Evolutionary conservation across 2,329 filamentous ascomycete species (phyloP), one percentile per base, ranked within the genome.

Genomic region (Phyllosticta citribraziliensis): DNA sequence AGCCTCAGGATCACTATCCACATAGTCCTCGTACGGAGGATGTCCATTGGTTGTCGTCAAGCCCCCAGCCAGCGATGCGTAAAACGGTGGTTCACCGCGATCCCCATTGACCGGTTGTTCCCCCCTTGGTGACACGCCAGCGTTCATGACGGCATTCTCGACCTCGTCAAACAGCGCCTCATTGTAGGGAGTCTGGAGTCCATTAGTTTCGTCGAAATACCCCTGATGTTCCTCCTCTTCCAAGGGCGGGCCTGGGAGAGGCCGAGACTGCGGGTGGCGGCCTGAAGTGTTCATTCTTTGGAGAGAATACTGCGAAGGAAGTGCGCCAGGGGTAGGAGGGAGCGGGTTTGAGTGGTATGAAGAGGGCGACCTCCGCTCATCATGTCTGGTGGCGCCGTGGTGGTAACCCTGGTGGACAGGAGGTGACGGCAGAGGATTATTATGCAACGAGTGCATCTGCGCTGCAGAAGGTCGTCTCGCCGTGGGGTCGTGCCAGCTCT

Each of bases 1-100:
- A 20, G 88, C 93, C 73, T 97, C 93, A 0, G 88, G 85, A 70
- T 97, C 93, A 69, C 91, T 95, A 56, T 95, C 91, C 60, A 93
- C 88, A 2, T 67, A 65, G 33, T 61, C 62, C 30, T 68, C 65
- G n/a, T 59, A 76, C 68, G 64, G 75, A 70, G 69, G 70, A 64
- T 77, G 76, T 2, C 79, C 80, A 66, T 86, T 84, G 0, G 76
- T 75, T 66, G 73, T 66, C 68, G 67, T 65, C 65, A 72, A 67
- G 69, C 74, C 63, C 8, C 68, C 67, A 2, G 68, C 17, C 17
- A 59, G 25, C 19, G 56, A 62, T 17, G 62, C 55, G 54, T 64
- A 58, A 55, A 57, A 63, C 9, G 47, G 50, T 59, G 47, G 22
- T 74, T 72, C 22, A 55, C 58, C 52, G 30, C 58, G 24, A 55